These are phyloP conservation scores for Stachybotrys chlorohalonatus DNA, from an alignment of 2,329 filamentous ascomycete species.

Conservation along the genomic window DNA sequence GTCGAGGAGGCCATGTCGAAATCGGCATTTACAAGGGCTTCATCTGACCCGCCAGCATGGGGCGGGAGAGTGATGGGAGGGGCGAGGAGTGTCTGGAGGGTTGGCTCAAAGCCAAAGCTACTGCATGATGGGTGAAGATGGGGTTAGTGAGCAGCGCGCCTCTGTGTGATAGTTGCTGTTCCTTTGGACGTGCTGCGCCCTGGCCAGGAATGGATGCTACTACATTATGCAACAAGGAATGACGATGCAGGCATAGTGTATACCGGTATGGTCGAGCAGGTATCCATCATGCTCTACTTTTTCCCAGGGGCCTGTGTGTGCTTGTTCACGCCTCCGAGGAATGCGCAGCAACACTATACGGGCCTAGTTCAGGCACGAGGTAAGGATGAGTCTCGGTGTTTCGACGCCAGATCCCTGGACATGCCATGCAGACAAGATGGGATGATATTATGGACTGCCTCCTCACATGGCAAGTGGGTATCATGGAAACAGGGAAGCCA, in stretches of 20 bases:
- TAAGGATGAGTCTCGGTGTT: background rate
- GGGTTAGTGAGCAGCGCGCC: background rate
- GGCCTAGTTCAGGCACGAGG: background rate
- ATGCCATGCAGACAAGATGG: too few relatives aligned
- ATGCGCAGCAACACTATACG: background rate
- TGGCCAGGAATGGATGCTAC: too few relatives aligned
- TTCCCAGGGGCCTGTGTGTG: too few relatives aligned
- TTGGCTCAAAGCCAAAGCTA: background rate
- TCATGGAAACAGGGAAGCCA: background rate
- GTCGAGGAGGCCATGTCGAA: too few relatives aligned
- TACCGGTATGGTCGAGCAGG: too few relatives aligned
- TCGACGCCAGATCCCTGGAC: too few relatives aligned
- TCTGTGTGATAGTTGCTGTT: background rate
- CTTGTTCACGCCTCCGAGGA: background rate
- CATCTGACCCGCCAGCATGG: background rate
- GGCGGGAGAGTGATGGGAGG: background rate
- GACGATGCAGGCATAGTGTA: too few relatives aligned
- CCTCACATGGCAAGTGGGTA: background rate
- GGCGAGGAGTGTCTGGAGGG: background rate
- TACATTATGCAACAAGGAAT: too few relatives aligned
- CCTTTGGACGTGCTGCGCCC: too few relatives aligned
- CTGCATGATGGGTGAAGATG: background rate
- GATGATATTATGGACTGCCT: background rate
- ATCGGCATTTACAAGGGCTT: too few relatives aligned
- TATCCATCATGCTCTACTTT: too few relatives aligned